phyloP scores from a whole-genome alignment of 108 stramenopile genomes.

The Aurantiochytrium sp. region DNA sequence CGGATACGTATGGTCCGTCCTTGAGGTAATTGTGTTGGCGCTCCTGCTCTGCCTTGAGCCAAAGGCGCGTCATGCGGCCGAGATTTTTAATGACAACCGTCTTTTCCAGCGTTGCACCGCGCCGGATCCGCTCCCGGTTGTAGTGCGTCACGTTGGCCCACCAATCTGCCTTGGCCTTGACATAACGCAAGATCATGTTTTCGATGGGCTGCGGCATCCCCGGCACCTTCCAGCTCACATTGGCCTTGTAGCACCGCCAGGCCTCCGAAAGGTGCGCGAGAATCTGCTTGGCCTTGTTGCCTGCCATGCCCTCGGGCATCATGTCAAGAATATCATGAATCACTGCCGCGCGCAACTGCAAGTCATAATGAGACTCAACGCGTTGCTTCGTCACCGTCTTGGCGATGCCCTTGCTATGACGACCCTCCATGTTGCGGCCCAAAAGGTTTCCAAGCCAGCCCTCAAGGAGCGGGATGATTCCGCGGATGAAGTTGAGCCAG shows the following conservation, averaged over 20 bases:
- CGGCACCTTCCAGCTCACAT: slow-evolving; percentile 98
- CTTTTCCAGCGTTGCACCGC: slow-evolving; percentile 99
- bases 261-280: slow-evolving; percentile 93
- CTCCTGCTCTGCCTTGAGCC: slow-evolving; percentile 99
- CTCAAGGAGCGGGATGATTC: slow-evolving; percentile 89
- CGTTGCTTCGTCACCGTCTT: slow-evolving; percentile 99
- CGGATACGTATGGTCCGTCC: slow-evolving; percentile 93
- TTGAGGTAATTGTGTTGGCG: slow-evolving; percentile 98
- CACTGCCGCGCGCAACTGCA: slow-evolving; percentile 95
- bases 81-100: slow-evolving; percentile 98
- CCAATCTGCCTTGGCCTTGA: slow-evolving; percentile 99
- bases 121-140: slow-evolving; percentile 97
- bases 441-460: slow-evolving; percentile 97
- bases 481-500: slow-evolving; percentile 97
- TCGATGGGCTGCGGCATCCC: slow-evolving; percentile 98
- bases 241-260: slow-evolving; percentile 98
- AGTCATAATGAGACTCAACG: slow-evolving; percentile 97
- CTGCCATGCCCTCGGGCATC: slow-evolving; percentile 99
- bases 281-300: slow-evolving; percentile 94
- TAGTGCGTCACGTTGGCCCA: slow-evolving; percentile 97
- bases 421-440: slow-evolving; percentile 93
- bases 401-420: slow-evolving; percentile 89
- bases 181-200: slow-evolving; percentile 99
- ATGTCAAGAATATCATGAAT: slow-evolving; percentile 99
- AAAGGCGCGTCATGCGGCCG: slow-evolving; percentile 89